Base-by-base conservation (phyloP, 495 filamentous ascomycete genomes). In the Xylaria scruposa region DNA sequence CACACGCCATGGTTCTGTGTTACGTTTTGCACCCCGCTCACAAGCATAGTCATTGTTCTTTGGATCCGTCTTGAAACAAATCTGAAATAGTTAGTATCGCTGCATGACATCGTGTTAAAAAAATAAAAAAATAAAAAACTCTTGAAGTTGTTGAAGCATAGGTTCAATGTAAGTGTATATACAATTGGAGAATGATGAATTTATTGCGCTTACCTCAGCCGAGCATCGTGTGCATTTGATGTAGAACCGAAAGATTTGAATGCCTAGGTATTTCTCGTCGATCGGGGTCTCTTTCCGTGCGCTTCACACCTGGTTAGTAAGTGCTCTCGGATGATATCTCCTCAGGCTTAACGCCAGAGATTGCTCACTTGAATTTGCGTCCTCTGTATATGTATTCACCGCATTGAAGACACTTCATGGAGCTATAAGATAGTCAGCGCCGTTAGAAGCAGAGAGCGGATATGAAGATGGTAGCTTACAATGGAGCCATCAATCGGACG, bases 401-500 rank as follows among this genome's bases (percentile, higher is more conserved):
- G 81, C 95, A 98, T 65, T 89, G 85, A 21, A 88, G 91, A 80
- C 97, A 98, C 81, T 93, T 93, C 92, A 99, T 97, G 33, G 90
- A 82, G 63, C 76, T 78, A 29, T 26, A 13, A 19, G 17, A 21
- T 0, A 53, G 29, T 75, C 63, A 77, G 58, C 46, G 51, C 5
- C 15, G 6, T 12, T 21, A 1, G 6, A 21, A 2, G 29, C 15
- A 26, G 56, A 13, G 26, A 21, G 4, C n/a, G n/a, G 26, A 26
- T n/a, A 71, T 21, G 9, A 31, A 38, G 26, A 31, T 49, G 46
- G 46, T 19, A 6, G 9, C 70, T 38, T 44, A 71, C 76, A 98
- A 99, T 70, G 97, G 97, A 0, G 96, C 94, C 93, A 98, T 98
- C 24, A 99, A 85, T n/a, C 97, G 93, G 59, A 98, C 94, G 5